Base-by-base conservation (phyloP, 805 yeast genomes). In the Spathaspora girioi region DNA sequence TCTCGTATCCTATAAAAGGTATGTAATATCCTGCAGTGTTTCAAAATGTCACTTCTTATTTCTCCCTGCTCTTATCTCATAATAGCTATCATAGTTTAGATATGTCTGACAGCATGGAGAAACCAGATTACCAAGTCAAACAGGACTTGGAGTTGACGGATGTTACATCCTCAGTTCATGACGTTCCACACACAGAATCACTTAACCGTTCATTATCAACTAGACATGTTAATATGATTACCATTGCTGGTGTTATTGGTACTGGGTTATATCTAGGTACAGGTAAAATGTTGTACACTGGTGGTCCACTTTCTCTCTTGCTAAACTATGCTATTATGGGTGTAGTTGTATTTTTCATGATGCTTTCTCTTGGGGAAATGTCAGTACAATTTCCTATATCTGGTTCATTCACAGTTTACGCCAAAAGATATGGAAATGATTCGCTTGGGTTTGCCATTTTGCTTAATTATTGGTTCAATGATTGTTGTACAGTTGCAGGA, bases 311-410 rank as follows among this genome's bases (percentile, higher is more conserved):
- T 15, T 59, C 68, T 12, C 56, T 71, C 51, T 61, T 72, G 35
- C 54, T 73, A 29, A 61, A 70, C 49, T 71, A 71, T 58, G 48
- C 64, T 19, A 61, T 72, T 17, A 71, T 70, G 26, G 76, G 74
- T 15, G 57, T 69, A 10, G 68, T 81, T 49, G 82, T 81, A 2
- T 81, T 77, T 56, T 62, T 76, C 54, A 82, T 83, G 10, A 77
- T 81, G 78, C 65, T 78, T 44, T 65, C 77, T 38, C 67, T 82
- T 43, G 85, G 85, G 10, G 85, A 81, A 58, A 80, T 81, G 83
- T 66, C 81, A 3, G 76, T 83, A 1, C 74, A 67, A 49, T 68
- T 73, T 64, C 86, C 87, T 2, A 77, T 75, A 23, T 75, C 81
- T 2, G 83, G 83, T n/a, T 77, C 81, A 5, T 78, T 79, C 52